phyloP scores from a whole-genome alignment of 345 rosid species.

The Trapa bicornis region DNA sequence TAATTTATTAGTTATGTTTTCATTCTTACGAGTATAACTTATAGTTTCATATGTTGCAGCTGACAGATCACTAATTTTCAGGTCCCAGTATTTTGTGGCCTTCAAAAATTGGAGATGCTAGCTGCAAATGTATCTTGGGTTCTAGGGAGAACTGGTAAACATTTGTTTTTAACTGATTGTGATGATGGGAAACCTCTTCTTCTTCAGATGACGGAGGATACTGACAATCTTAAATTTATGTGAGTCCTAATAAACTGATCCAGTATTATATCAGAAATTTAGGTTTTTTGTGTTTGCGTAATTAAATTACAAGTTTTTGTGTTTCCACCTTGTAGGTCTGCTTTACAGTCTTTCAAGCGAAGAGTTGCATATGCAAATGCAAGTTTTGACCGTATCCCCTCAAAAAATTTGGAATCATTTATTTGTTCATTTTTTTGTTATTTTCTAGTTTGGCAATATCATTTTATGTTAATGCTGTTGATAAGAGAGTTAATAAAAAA shows the following conservation, averaged over 20 bases:
- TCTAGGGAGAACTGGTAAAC: conserved; percentile 79
- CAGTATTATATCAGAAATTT: not conserved
- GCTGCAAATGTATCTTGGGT: conserved; percentile 47
- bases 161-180: conserved; percentile 58
- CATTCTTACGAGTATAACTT: not conserved
- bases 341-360: conserved; percentile 63
- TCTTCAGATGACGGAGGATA: conserved; percentile 53
- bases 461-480: not conserved
- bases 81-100: conserved; percentile 72
- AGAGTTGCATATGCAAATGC: conserved; percentile 76
- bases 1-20: not conserved
- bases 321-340: conserved; percentile 40
- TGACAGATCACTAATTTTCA: conserved; percentile 12
- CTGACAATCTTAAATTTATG: conserved; percentile 67
- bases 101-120: conserved; percentile 42
- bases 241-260: conserved; percentile 25
- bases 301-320: not conserved
- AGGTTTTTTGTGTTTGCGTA: not conserved
- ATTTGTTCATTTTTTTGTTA: not conserved
- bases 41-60: not conserved
- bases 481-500: not conserved
- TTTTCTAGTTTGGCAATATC: not conserved
- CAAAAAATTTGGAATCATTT: conserved; percentile 4
- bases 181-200: conserved; percentile 61
- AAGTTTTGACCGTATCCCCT: conserved; percentile 68